Evolutionary conservation across 257 asterid species (phyloP).

Genomic region (Vinca minor): DNA sequence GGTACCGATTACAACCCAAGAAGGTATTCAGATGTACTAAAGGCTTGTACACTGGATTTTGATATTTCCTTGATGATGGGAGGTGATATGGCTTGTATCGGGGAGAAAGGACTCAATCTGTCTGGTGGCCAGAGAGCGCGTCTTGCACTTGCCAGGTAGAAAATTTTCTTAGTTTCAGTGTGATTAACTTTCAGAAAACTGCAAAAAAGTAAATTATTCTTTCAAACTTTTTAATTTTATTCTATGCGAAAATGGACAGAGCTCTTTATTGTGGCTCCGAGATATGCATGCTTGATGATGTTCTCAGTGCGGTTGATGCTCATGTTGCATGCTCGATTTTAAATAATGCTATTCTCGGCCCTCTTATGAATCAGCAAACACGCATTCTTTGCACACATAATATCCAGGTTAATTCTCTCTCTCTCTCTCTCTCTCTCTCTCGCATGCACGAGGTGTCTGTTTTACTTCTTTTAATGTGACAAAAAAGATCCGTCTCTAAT

Average conservation of each 20-base stretch:
- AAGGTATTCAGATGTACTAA: slow-evolving; percentile 64
- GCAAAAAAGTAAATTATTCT: not conserved
- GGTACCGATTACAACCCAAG: slow-evolving; percentile 55
- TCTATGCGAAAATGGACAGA: slow-evolving; percentile 36
- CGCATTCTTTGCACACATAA: slow-evolving; percentile 88
- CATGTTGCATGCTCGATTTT: slow-evolving; percentile 81
- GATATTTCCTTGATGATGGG: slow-evolving; percentile 83
- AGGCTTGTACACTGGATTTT: slow-evolving; percentile 57
- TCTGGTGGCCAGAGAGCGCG: slow-evolving; percentile 96
- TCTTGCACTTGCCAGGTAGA: slow-evolving; percentile 84
- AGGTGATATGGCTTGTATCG: slow-evolving; percentile 80
- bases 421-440: not conserved
- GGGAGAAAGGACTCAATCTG: slow-evolving; percentile 83
- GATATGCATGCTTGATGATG: slow-evolving; percentile 74
- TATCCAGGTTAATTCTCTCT: slow-evolving; percentile 52
- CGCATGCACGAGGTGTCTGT: not conserved
- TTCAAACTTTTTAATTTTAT: slow-evolving; percentile 12
- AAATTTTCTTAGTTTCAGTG: not conserved
- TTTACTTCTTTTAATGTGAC: too few relatives aligned
- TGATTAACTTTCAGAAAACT: not conserved
- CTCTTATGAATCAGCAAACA: slow-evolving; percentile 65
- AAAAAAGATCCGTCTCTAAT: not conserved
- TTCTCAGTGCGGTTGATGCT: slow-evolving; percentile 95
- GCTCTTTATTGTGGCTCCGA: slow-evolving; percentile 71
- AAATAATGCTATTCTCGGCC: slow-evolving; percentile 63